Percentiles rank a stretch among this genome's conserved stretches.
These are phyloP conservation scores for Annulohypoxylon bovei DNA, from an alignment of 495 filamentous ascomycete species.

Conservation along the genomic window DNA sequence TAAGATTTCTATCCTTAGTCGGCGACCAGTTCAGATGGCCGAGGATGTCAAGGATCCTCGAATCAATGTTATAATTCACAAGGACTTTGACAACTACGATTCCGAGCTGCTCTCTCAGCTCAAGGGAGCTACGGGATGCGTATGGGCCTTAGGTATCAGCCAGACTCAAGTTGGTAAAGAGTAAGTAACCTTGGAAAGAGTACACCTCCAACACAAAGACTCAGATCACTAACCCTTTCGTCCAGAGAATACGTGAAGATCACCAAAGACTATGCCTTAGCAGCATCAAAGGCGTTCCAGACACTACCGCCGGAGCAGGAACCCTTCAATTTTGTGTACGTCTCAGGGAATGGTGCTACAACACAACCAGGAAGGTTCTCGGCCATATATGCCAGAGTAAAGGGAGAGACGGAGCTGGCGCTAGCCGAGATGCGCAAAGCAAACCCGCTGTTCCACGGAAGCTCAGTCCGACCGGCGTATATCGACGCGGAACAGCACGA, in stretches of 20 bases:
- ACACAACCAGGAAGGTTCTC: constrained; percentile 61
- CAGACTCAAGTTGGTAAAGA: constrained; percentile 66
- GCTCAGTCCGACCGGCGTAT: constrained; percentile 62
- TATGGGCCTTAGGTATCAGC: constrained; percentile 76
- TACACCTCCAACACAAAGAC: neutral
- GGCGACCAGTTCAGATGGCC: constrained; percentile 71
- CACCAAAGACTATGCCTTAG: constrained; percentile 70
- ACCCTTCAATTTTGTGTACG: constrained; percentile 74
- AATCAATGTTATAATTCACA: constrained; percentile 71
- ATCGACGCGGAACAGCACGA: constrained; percentile 61
- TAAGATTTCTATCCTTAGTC: constrained; percentile 72
- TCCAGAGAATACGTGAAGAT: constrained; percentile 72
- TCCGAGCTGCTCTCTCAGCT: constrained; percentile 65
- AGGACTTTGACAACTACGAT: constrained; percentile 69
- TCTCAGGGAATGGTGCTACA: constrained; percentile 69
- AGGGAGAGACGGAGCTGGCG: constrained; percentile 68
- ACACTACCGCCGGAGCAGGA: constrained; percentile 51
- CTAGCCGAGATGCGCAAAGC: constrained; percentile 55
- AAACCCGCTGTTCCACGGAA: constrained; percentile 57
- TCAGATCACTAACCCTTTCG: neutral
- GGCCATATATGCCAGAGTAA: constrained; percentile 66
- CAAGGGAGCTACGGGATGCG: constrained; percentile 69
- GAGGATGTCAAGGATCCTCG: constrained; percentile 66
- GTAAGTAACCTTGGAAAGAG: constrained; percentile 60
- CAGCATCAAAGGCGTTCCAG: constrained; percentile 69